Evolutionary conservation across 1,284 basidiomycete genomes (phyloP), one percentile per base, ranked within the genome.

Genomic region (Boletus sp.): DNA sequence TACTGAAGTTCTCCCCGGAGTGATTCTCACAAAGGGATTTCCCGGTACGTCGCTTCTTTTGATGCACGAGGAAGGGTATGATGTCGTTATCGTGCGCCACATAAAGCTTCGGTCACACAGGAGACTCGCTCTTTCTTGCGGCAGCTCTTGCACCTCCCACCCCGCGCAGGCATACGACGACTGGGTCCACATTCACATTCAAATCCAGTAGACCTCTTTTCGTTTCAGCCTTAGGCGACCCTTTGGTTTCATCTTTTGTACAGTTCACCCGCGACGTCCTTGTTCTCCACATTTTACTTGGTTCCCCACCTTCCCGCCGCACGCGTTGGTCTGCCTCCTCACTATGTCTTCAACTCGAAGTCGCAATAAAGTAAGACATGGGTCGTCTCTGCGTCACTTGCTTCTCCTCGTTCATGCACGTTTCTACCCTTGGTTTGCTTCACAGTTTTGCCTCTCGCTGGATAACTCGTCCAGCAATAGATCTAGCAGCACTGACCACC

Each of bases 401-500:
- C 12, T 42, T 43, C 33, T 19, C 12, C 33, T 13, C 12, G 16
- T 34, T 47, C 12, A 57, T 41, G 23, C 12, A 36, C 42, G 16
- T 34, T 41, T 38, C n/a, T n/a, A n/a, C n/a, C n/a, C n/a, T n/a
- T n/a, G n/a, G n/a, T n/a, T n/a, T n/a, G 0, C 4, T 4, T 19
- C 33, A 12, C 27, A 65, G 66, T 41, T 52, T 32, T 65, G 47
- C 36, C 54, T 66, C 33, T 57, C 65, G 2, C 35, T 65, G 41
- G 63, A 64, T 35, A 36, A 45, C 20, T 37, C 55, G 30, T 30
- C 48, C 33, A 37, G 41, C 7, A 51, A 33, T n/a, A 35, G 48
- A 5, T 48, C 57, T 14, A 57, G 32, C 35, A 46, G 13, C 14
- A 53, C 52, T 13, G 12, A 20, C 27, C 48, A 51, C 48, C 53